Conservation (phyloP, 306 rosid genomes). For the Comarum palustre region DNA sequence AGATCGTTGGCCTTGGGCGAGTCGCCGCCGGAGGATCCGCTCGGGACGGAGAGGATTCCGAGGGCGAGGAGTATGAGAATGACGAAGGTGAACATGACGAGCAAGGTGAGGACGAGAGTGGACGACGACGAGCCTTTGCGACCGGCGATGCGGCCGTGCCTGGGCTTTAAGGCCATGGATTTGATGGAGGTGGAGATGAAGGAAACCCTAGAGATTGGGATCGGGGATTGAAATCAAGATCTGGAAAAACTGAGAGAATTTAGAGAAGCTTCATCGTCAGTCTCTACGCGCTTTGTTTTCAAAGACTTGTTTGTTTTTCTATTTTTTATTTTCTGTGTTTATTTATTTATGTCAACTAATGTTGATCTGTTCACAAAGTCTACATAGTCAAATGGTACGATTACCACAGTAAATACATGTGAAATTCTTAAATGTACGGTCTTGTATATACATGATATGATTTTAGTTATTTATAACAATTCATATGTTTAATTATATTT, state of each 20-base stretch:
- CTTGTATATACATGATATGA: too few relatives aligned
- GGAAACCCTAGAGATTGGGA: constrained; percentile 3
- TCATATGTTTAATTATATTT: too few relatives aligned
- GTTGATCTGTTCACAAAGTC: not conserved
- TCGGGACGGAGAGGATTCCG: constrained; percentile 83
- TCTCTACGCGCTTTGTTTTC: constrained; percentile 15
- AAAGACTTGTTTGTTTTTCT: not conserved
- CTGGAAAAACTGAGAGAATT: not conserved
- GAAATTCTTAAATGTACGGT: too few relatives aligned
- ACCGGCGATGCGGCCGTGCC: constrained; percentile 53
- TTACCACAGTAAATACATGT: too few relatives aligned
- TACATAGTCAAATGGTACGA: too few relatives aligned
- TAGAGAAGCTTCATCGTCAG: not conserved
- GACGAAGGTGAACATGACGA: constrained; percentile 70
- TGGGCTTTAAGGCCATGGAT: constrained; percentile 56
- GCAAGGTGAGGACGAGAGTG: constrained; percentile 56
- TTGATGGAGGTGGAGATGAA: not conserved
- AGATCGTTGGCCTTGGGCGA: constrained; percentile 76
- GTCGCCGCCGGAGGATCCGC: constrained; percentile 40
- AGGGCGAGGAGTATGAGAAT: constrained; percentile 80
- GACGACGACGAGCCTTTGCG: constrained; percentile 54
- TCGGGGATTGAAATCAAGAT: constrained; percentile 12
- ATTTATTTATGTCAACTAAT: not conserved
- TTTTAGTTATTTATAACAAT: too few relatives aligned
- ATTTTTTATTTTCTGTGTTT: not conserved